phyloP scores from a whole-genome alignment of 2,329 filamentous ascomycete species.

The Diaporthe citri region DNA sequence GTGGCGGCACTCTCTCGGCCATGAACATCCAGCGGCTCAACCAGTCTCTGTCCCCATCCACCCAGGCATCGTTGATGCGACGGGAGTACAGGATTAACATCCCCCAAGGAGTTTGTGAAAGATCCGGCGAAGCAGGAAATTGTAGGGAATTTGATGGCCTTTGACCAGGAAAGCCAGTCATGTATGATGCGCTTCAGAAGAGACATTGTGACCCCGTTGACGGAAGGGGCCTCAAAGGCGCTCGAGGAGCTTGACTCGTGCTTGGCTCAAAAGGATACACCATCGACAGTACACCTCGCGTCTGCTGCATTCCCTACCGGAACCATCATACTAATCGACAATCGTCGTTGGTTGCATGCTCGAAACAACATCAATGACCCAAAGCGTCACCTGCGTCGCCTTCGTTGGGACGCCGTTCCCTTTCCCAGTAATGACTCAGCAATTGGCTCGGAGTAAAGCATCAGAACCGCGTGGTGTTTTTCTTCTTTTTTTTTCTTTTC shows the following conservation, averaged over 20 bases:
- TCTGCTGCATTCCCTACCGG: neutral
- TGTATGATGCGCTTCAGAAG: neutral
- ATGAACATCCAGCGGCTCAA: neutral
- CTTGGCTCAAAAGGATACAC: neutral
- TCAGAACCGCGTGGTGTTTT: neutral
- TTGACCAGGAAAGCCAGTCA: neutral
- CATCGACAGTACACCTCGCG: neutral
- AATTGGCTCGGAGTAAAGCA: too few relatives aligned
- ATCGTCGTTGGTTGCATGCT: neutral
- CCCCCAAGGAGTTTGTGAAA: neutral
- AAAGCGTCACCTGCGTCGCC: neutral
- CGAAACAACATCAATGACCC: neutral
- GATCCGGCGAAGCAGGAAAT: neutral
- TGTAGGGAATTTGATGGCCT: neutral
- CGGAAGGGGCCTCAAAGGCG: neutral
- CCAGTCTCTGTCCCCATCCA: neutral
- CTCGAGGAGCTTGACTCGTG: neutral
- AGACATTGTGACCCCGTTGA: neutral
- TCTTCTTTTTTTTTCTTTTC: neutral
- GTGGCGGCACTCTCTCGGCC: neutral
- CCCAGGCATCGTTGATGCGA: neutral
- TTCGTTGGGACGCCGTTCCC: neutral
- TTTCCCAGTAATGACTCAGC: neutral
- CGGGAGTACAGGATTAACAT: neutral
- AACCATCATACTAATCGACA: neutral